Conservation (phyloP, 2,329 filamentous ascomycete species). For the Ophidiomyces ophidiicola region DNA sequence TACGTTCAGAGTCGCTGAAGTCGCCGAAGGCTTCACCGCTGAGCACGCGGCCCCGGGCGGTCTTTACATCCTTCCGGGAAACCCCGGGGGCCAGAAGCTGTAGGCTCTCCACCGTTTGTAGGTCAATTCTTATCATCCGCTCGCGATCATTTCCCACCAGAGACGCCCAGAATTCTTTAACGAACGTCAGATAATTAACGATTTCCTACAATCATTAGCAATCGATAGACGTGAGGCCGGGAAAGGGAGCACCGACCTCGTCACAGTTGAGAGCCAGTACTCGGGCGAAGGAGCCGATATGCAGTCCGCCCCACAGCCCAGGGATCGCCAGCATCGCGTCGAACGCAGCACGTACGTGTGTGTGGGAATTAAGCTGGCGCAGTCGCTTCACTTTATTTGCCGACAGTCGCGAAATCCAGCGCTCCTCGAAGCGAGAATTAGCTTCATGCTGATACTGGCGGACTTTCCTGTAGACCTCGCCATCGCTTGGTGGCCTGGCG, state of each 20-base stretch:
- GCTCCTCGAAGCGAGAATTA: constrained; percentile 13
- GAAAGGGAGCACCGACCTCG: constrained; percentile 19
- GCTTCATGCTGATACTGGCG: constrained; percentile 17
- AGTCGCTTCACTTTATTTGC: constrained; percentile 9
- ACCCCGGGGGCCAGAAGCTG: constrained; percentile 22
- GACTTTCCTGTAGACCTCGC: constrained; percentile 25
- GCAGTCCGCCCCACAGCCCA: constrained; percentile 24
- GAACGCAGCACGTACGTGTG: constrained; percentile 22
- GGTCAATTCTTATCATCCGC: constrained; percentile 22
- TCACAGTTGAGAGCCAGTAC: constrained; percentile 23
- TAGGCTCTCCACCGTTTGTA: constrained; percentile 23
- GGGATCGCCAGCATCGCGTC: constrained; percentile 24
- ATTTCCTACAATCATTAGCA: constrained; percentile 21
- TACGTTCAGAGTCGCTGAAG: constrained; percentile 22
- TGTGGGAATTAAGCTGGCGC: constrained; percentile 6
- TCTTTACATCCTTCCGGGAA: background rate
- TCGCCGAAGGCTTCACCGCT: constrained; percentile 24
- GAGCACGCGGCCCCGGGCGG: constrained; percentile 17
- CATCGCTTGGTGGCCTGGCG: constrained; percentile 19
- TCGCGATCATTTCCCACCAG: constrained; percentile 21
- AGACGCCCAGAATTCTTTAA: constrained; percentile 24
- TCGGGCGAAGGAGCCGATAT: constrained; percentile 21
- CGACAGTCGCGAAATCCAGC: constrained; percentile 15
- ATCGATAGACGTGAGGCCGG: too few relatives aligned
- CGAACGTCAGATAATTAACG: constrained; percentile 24